Percentiles rank a stretch among this genome's conserved stretches.
phyloP scores from a whole-genome alignment of 1,284 basidiomycete genomes.

The Ustilago nuda region DNA sequence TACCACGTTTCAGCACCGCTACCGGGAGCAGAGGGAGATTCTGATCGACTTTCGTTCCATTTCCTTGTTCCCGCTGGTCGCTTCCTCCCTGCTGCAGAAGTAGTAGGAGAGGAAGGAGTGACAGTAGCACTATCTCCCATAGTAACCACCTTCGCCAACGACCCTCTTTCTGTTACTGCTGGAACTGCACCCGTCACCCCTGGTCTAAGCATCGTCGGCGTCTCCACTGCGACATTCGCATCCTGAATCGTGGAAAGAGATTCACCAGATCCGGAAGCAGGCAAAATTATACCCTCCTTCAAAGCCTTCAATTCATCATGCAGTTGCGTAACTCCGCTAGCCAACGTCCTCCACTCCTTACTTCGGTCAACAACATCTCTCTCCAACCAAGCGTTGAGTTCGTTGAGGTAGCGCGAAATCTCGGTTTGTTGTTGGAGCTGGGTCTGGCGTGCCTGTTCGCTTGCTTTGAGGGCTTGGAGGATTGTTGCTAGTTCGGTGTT shows the following conservation, averaged over 20 bases:
- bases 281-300: constrained; percentile 32
- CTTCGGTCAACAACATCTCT: constrained; percentile 57
- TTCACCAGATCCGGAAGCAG: not conserved
- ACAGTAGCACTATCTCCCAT: constrained; percentile 31
- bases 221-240: constrained; percentile 3
- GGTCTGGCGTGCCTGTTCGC: constrained; percentile 52
- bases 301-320: constrained; percentile 55
- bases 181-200: constrained; percentile 28
- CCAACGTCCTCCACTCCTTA: constrained; percentile 59
- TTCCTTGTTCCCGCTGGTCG: constrained; percentile 30
- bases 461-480: constrained; percentile 53
- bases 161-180: constrained; percentile 25
- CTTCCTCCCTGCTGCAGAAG: constrained; percentile 9
- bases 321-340: constrained; percentile 56
- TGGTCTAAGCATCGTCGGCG: constrained; percentile 26
- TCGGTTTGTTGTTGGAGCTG: constrained; percentile 60
- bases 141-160: constrained; percentile 4
- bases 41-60: constrained; percentile 37
- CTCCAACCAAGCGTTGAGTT: constrained; percentile 64
- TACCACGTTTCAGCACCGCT: constrained; percentile 29
- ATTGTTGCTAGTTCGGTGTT: constrained; percentile 49
- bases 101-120: constrained; percentile 10
- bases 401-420: constrained; percentile 63
- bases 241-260: constrained; percentile 2
- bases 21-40: constrained; percentile 16